Base-by-base conservation (phyloP, 2,329 filamentous ascomycete species). In the Curvularia sp. region DNA sequence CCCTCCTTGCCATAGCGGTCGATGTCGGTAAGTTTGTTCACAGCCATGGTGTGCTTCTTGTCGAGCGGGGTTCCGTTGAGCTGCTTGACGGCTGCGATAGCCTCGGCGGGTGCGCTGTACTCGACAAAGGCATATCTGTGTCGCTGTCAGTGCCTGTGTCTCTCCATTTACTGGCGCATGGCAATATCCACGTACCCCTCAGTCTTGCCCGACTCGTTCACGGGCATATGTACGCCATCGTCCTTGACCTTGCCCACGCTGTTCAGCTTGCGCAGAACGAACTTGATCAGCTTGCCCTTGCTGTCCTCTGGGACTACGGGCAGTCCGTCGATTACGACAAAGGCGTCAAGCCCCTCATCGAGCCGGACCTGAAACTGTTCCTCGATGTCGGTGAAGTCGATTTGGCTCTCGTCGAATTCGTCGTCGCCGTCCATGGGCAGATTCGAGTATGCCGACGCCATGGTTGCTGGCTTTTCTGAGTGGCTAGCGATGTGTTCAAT, bases 1-100 rank as follows among this genome's bases (percentile, higher is more conserved):
- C 95, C 95, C 82, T 98, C 95, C 63, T 93, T 88, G 64, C 95
- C 95, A 78, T 92, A 99, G 68, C 95, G 90, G 78, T 99, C 95
- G 74, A 99, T 93, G 77, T 99, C 95, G 72, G 93, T 97, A 72
- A 99, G 86, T 82, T 99, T 99, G 88, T 99, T 99, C 71, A 99
- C 93, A 64, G 89, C 86, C 70, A 99, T 87, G 52, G 87, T 97
- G 85, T 99, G 93, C 82, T 89, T 97, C 86, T 96, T 98, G 83
- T 99, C 95, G 73, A 99, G 90, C 44, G 94, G 87, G 5, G 90
- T 88, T 72, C 88, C 87, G 79, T 99, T 89, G 59, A 99, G 89
- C 72, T 91, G 88, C 78, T 96, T 93, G 70, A 93, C 92, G 56
- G 94, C 95, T 53, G 91, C 91, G 56, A 91, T 85, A 28, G 95